Conservation (phyloP, 2,329 filamentous ascomycete genomes). For the Diplodia seriata region DNA sequence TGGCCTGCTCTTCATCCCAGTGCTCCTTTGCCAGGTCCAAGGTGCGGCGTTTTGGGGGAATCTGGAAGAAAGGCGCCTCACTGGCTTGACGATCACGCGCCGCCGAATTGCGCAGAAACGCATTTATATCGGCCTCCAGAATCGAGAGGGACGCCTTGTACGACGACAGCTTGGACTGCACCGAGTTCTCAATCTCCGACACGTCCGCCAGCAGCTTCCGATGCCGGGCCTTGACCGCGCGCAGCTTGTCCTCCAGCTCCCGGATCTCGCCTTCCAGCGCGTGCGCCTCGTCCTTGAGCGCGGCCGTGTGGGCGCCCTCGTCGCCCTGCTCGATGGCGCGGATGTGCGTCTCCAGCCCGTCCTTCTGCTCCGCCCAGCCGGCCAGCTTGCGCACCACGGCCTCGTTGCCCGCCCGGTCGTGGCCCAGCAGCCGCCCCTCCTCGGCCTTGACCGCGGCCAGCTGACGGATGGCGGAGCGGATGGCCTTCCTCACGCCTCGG, state of each 20-base stretch:
- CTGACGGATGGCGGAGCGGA: conserved; percentile 68
- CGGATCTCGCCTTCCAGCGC: conserved; percentile 68
- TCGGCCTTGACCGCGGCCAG: conserved; percentile 72
- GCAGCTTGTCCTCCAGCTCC: conserved; percentile 69
- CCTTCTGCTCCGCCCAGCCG: conserved; percentile 64
- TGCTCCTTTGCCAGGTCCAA: conserved; percentile 73
- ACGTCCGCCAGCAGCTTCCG: conserved; percentile 20
- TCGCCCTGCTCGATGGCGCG: conserved; percentile 60
- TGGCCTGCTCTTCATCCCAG: conserved; percentile 69
- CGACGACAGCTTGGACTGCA: conserved; percentile 30
- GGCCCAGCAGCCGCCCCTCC: conserved; percentile 67
- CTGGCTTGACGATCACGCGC: conserved; percentile 46
- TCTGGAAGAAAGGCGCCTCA: conserved; percentile 13
- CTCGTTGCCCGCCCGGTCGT: conserved; percentile 64
- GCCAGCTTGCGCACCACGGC: conserved; percentile 65
- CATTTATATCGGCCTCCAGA: conserved; percentile 67
- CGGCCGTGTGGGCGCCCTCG: conserved; percentile 63
- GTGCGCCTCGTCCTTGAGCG: conserved; percentile 59
- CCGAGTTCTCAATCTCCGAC: conserved; percentile 25
- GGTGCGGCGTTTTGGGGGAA: conserved; percentile 68
- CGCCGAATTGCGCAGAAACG: conserved; percentile 66
- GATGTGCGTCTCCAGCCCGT: conserved; percentile 63
- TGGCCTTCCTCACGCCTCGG: conserved; percentile 67
- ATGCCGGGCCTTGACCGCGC: conserved; percentile 59
- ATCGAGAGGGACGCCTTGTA: conserved; percentile 57